These are phyloP conservation scores for Aspergillus pseudoviridinutans DNA, from an alignment of 2,329 filamentous ascomycete genomes.

Conservation along the genomic window DNA sequence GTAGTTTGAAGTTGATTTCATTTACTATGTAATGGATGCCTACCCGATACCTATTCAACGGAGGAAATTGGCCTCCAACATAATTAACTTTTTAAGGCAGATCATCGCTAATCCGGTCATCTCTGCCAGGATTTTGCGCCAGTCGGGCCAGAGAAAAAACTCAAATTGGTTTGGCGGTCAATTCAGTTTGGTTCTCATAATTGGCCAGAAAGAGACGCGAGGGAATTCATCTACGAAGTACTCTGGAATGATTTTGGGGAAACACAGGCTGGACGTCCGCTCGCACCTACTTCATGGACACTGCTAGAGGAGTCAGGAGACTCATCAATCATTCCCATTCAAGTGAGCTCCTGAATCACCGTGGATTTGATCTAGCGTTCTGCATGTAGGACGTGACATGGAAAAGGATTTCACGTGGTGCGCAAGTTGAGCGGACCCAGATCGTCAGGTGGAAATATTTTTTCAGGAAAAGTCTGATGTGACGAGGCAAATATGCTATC, in stretches of 20 bases:
- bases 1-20: neutral
- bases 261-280: neutral
- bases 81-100: neutral
- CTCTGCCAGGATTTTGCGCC: neutral
- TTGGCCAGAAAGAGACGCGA: neutral
- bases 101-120: neutral
- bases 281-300: neutral
- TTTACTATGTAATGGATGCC: neutral
- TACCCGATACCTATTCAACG: neutral
- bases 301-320: neutral
- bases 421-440: conserved; percentile 8
- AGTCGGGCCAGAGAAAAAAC: neutral
- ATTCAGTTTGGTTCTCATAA: neutral
- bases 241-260: neutral
- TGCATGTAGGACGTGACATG: neutral
- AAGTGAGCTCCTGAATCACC: neutral
- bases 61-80: neutral
- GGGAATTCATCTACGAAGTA: neutral
- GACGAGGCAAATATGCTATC: conserved; percentile 15
- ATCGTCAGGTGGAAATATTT: conserved; percentile 12
- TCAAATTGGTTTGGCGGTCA: neutral
- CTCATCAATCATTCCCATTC: neutral
- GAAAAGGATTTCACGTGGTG: conserved; percentile 1
- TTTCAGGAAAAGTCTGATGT: conserved; percentile 4
- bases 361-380: neutral